A percentile compares a stretch with the other conserved stretches of the same genome.
phyloP scores from a whole-genome alignment of 2,329 filamentous ascomycete genomes.

The Aphanocladium album region DNA sequence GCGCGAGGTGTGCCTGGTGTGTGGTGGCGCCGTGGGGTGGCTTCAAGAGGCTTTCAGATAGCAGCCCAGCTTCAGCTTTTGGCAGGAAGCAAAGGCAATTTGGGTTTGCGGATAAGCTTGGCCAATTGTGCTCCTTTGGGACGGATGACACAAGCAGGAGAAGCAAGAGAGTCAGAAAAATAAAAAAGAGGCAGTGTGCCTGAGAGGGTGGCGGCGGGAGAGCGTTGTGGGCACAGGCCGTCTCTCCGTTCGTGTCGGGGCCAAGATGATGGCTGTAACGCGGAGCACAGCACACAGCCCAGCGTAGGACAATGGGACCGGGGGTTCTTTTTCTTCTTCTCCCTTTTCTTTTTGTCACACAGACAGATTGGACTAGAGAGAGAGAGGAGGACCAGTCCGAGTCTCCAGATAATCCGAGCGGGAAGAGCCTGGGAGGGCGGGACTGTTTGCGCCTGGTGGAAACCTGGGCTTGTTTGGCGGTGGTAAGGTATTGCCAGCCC shows the following conservation, averaged over 20 bases:
- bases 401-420: neutral
- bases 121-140: too few species aligned
- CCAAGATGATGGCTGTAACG: neutral
- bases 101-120: too few species aligned
- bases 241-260: neutral
- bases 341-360: neutral
- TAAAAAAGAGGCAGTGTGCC: neutral
- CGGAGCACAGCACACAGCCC: neutral
- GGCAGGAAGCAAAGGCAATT: too few species aligned
- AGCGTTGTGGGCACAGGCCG: constrained; percentile 2
- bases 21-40: constrained; percentile 1
- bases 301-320: neutral
- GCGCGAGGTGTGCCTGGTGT: neutral
- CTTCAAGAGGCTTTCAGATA: neutral
- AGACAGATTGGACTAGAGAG: neutral
- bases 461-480: neutral
- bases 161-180: too few species aligned
- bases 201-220: neutral
- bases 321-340: neutral
- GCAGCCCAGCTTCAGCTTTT: neutral
- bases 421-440: neutral
- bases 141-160: too few species aligned
- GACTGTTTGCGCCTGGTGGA: neutral
- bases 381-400: too few species aligned
- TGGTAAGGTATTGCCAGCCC: too few species aligned